Conservation (phyloP, 2,329 filamentous ascomycete species). For the Alternaria viburni region DNA sequence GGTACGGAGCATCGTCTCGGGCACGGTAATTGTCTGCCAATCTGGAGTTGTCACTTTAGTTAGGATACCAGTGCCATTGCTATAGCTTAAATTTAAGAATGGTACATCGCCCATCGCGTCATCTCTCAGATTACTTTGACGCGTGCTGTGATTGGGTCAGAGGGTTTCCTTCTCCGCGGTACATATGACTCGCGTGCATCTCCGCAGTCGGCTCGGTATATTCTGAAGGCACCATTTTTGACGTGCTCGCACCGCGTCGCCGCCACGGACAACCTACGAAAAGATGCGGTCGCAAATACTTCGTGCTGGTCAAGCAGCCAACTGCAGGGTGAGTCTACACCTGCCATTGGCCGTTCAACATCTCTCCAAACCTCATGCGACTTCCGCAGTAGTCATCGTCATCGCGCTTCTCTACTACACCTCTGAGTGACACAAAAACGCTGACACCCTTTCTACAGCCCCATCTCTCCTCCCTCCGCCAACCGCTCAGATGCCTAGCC, state of each 20-base stretch:
- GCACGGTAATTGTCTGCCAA: neutral
- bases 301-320: constrained; percentile 37
- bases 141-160: constrained; percentile 31
- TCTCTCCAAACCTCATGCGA: neutral
- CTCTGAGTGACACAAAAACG: neutral
- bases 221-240: constrained; percentile 14
- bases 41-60: constrained; percentile 5
- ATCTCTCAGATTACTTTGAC: constrained; percentile 6
- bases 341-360: neutral
- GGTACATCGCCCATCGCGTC: neutral
- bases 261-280: constrained; percentile 26
- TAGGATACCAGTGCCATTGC: constrained; percentile 15
- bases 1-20: neutral
- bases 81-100: neutral
- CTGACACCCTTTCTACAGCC: constrained; percentile 25
- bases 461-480: constrained; percentile 26
- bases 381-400: neutral
- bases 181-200: constrained; percentile 13
- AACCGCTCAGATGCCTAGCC: constrained; percentile 38
- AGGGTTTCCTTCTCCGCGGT: constrained; percentile 22
- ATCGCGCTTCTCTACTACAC: neutral
- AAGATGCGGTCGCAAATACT: constrained; percentile 47
- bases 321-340: constrained; percentile 38
- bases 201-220: constrained; percentile 1
- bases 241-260: constrained; percentile 22